Base-by-base conservation (phyloP, 345 rosid genomes). In the Sisymbrium irio region DNA sequence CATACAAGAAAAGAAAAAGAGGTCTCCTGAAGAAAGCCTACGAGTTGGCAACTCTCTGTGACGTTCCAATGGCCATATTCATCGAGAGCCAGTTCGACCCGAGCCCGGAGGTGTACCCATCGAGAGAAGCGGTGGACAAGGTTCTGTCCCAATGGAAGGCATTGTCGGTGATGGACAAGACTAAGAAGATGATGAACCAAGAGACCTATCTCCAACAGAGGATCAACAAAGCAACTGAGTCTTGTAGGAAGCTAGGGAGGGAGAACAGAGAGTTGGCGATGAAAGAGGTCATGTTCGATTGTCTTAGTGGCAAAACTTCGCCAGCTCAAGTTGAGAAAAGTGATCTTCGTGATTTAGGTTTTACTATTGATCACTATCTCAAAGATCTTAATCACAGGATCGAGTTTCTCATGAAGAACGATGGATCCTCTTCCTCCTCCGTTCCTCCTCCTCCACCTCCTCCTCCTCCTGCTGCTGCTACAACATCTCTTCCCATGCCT, bases 1-100 rank as follows among this genome's bases (percentile, higher is more conserved):
- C 93, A 3, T 85, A 44, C 77, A 90, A 82, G 84, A 90, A 88
- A 66, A 80, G 96, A 67, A 85, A 85, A 74, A 83, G 66, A 58
- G 96, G 93, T 0, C 1, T 90, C 25, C 18, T 88, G 77, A 90
- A 88, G 82, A 90, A 90, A 76, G 87, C 85, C 49, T 67, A 78
- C 17, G 93, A 90, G 79, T 69, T 88, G 13, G 80, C 79, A 53
- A 86, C 82, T 11, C 85, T 88, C 0, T 89, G 95, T 20, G 95
- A 80, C 10, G 79, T 89, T 27, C 81, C 82, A 1, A 79, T 87
- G 2, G 88, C 86, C 19, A 80, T 84, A 0, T 39, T 84, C 17
- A 13, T 87, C 57, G 74, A 79, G 9, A 79, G 85, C 33, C 73
- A 79, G 0, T 80, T 67, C 17, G 85, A 81, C 0, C 0, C 74